A percentile compares a stretch with the other conserved stretches of the same genome.
Conservation (phyloP, 2,329 filamentous ascomycete genomes). For the Botrytis paeoniae region DNA sequence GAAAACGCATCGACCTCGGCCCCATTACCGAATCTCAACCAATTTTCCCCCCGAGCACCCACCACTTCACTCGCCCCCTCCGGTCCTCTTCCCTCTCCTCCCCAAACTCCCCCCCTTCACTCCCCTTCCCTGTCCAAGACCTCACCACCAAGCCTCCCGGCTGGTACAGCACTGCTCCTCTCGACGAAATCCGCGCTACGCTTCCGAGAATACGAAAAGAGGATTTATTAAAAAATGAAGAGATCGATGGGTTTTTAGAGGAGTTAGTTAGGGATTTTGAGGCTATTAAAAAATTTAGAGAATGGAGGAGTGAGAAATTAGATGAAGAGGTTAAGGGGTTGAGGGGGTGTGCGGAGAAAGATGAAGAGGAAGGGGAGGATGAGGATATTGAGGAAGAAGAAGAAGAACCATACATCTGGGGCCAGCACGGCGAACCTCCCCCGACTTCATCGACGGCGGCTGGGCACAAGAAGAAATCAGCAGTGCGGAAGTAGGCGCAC, state of each 20-base stretch:
- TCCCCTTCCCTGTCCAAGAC: background rate
- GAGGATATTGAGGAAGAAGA: background rate
- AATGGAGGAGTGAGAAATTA: background rate
- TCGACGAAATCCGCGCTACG: background rate
- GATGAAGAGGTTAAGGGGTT: no score
- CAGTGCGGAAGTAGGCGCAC: background rate
- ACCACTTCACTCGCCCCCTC: background rate
- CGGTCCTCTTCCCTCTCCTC: background rate
- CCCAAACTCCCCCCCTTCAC: rapidly evolving
- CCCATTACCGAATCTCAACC: no score
- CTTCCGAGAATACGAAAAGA: background rate
- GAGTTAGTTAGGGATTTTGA: background rate
- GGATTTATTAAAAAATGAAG: background rate
- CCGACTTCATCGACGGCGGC: background rate
- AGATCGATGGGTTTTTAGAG: background rate
- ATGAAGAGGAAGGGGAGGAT: background rate
- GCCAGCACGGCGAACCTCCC: background rate
- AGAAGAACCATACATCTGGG: background rate
- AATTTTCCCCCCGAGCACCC: rapidly evolving
- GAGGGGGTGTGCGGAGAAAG: background rate
- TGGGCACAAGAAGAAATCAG: background rate
- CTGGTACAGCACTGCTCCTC: background rate
- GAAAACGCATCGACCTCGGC: no score
- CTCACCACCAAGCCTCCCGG: background rate
- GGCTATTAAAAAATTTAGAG: background rate